These are phyloP conservation scores for Xylaria sp. DNA, from an alignment of 2,329 filamentous ascomycete genomes.

Conservation along the genomic window DNA sequence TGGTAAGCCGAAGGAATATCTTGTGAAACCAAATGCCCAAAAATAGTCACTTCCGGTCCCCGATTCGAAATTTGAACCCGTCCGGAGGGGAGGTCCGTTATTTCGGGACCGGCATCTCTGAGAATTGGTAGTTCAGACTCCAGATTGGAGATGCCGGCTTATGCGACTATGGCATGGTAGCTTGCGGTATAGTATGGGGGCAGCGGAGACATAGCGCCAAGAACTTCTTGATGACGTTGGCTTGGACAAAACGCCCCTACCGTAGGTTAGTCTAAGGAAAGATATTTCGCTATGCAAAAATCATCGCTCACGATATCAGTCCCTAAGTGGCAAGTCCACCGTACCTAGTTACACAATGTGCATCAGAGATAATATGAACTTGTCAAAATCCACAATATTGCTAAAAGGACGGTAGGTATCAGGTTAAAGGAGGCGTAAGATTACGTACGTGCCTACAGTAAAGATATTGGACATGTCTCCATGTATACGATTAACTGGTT, in stretches of 20 bases:
- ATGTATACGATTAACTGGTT: not conserved
- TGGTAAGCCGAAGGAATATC: conserved; percentile 22
- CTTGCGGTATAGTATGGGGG: not conserved
- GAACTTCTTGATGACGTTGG: not conserved
- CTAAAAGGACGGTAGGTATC: no score
- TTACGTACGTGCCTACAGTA: no score
- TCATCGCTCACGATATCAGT: no score
- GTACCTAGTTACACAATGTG: no score
- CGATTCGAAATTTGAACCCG: conserved; percentile 11
- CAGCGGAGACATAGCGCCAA: conserved; percentile 1
- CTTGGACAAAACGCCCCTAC: not conserved
- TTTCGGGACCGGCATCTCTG: conserved; percentile 19
- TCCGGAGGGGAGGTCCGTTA: conserved; percentile 34
- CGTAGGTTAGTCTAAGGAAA: no score
- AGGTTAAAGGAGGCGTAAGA: no score
- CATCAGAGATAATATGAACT: no score
- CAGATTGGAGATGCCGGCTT: not conserved
- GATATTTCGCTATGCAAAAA: not conserved
- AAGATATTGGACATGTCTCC: not conserved
- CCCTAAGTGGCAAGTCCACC: no score
- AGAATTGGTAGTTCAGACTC: not conserved
- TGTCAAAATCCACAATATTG: no score
- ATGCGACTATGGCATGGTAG: conserved; percentile 10
- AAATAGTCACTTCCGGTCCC: conserved; percentile 22
- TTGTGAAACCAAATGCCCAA: conserved; percentile 25